Conservation (phyloP, 495 filamentous ascomycete genomes). For the Penicillium coffeae region DNA sequence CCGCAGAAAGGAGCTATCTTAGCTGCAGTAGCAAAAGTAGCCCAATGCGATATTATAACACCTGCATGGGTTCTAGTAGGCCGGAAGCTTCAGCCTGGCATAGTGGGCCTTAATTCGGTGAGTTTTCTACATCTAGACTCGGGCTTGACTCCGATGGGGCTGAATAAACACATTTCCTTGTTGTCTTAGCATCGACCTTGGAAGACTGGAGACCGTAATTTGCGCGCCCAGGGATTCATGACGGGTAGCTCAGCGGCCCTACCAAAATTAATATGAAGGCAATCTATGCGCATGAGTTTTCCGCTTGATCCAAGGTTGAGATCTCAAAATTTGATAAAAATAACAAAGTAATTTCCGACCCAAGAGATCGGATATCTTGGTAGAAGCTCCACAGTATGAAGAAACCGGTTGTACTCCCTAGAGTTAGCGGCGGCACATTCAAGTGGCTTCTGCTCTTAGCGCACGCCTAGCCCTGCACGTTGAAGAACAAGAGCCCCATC, state of each 20-base stretch:
- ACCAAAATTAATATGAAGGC: not conserved
- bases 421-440: not conserved
- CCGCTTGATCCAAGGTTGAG: not conserved
- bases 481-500: not conserved
- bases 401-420: not conserved
- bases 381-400: not conserved
- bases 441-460: not conserved
- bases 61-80: not conserved
- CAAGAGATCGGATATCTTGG: not conserved
- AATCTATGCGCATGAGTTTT: not conserved
- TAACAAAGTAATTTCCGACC: not conserved
- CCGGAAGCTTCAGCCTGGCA: not conserved
- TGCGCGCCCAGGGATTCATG: not conserved
- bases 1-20: not conserved
- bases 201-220: not conserved
- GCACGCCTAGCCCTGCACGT: not conserved
- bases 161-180: not conserved
- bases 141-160: conserved; percentile 6
- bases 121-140: conserved; percentile 3
- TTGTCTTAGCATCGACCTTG: conserved; percentile 1
- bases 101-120: conserved; percentile 4
- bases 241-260: not conserved
- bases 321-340: not conserved
- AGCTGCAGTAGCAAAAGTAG: not conserved
- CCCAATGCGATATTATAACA: not conserved